phyloP scores from a whole-genome alignment of 257 asterid genomes.

The Solanum piurae region DNA sequence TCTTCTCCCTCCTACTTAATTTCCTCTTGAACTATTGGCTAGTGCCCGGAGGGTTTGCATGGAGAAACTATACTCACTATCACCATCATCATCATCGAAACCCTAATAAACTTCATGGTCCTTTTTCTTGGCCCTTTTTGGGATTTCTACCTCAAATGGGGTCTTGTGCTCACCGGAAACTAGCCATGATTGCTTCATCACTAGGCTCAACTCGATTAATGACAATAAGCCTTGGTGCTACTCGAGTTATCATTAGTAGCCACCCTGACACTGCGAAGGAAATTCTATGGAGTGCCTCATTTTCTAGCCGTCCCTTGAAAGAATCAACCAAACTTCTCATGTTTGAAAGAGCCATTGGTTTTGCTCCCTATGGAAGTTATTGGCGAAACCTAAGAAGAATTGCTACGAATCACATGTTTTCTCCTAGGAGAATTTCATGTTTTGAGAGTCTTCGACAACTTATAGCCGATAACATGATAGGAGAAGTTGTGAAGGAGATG shows the following conservation, averaged over 20 bases:
- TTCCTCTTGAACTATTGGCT: background rate
- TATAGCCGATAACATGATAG: slow-evolving; percentile 25
- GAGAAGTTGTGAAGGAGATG: slow-evolving; percentile 17
- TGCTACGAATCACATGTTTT: background rate
- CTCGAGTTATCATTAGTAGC: background rate
- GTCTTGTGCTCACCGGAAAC: background rate
- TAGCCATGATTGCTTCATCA: background rate
- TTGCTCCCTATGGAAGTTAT: background rate
- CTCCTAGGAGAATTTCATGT: slow-evolving; percentile 35
- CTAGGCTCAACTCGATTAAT: background rate
- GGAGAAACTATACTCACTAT: background rate
- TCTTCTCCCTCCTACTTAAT: background rate
- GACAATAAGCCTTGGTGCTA: background rate
- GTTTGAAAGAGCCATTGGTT: background rate
- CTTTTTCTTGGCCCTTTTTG: background rate
- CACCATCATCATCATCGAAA: background rate
- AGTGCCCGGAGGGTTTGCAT: background rate
- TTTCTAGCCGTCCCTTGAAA: background rate
- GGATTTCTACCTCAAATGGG: background rate
- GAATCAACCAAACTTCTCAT: background rate
- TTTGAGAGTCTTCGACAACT: slow-evolving; percentile 32
- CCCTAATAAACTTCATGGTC: background rate
- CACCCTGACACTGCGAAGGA: background rate
- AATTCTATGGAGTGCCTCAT: background rate
- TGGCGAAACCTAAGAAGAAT: background rate